Evolutionary conservation across 495 filamentous ascomycete genomes (phyloP).

Genomic region (Penicillium soppii): DNA sequence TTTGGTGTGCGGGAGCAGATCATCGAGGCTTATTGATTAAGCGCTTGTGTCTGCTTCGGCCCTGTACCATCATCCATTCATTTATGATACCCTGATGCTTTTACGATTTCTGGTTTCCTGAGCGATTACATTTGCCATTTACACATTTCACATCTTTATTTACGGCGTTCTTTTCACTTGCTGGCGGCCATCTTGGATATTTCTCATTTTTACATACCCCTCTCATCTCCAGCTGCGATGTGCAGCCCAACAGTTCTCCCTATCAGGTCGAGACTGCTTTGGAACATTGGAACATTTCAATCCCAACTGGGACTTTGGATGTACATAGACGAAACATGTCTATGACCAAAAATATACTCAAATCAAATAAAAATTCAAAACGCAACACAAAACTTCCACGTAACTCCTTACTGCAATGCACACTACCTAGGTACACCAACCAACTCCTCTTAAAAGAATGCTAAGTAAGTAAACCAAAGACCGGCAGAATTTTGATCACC

Average conservation of each 20-base stretch:
- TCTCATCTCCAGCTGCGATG: slow-evolving; percentile 3
- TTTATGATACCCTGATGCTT: slow-evolving; percentile 28
- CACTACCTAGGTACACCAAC: too few species aligned
- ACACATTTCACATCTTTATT: slow-evolving; percentile 3
- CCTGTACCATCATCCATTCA: slow-evolving; percentile 23
- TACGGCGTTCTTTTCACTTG: slow-evolving; percentile 10
- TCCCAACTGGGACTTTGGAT: slow-evolving; percentile 7
- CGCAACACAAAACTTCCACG: not conserved
- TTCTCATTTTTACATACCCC: slow-evolving; percentile 3
- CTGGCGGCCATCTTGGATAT: slow-evolving; percentile 15
- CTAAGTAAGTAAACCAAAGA: not conserved
- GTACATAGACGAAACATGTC: slow-evolving; percentile 7
- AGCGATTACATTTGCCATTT: slow-evolving; percentile 2
- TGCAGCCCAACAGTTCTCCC: slow-evolving; percentile 21
- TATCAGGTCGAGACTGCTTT: slow-evolving; percentile 23
- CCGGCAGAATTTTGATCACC: not conserved
- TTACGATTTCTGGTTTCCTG: slow-evolving; percentile 12
- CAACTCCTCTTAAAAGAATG: too few species aligned
- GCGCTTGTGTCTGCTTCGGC: too few species aligned
- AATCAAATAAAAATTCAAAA: not conserved
- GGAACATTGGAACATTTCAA: slow-evolving; percentile 8
- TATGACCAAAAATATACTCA: not conserved
- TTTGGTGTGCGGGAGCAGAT: slow-evolving; percentile 54
- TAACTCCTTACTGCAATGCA: too few species aligned
- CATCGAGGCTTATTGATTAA: slow-evolving; percentile 48